These are phyloP conservation scores for Diplodia mutila DNA, from an alignment of 2,329 filamentous ascomycete genomes.

Conservation along the genomic window DNA sequence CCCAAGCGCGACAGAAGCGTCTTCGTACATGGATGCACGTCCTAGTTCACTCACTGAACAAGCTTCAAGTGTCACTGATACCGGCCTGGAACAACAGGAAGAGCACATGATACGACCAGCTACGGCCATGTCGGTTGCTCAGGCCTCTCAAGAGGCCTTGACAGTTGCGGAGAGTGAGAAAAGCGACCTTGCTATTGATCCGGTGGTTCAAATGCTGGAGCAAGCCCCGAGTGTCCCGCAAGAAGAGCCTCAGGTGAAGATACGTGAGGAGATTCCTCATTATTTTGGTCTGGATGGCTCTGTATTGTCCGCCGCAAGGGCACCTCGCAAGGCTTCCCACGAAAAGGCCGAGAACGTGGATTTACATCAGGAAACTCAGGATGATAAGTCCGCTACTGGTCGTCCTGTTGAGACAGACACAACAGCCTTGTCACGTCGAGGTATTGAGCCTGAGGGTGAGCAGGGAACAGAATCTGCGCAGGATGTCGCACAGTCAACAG, in stretches of 20 bases:
- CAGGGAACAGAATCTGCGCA: background rate
- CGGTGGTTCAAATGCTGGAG: background rate
- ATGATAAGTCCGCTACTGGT: background rate
- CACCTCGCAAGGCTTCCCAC: background rate
- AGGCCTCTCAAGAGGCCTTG: background rate
- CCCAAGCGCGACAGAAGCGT: conserved; percentile 33
- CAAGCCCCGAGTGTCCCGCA: background rate
- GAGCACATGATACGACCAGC: conserved; percentile 5
- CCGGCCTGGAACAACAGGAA: background rate
- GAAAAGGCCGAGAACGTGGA: background rate
- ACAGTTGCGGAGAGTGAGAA: background rate
- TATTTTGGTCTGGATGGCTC: conserved; percentile 5
- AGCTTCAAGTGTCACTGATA: background rate
- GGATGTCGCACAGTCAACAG: background rate
- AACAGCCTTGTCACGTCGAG: background rate
- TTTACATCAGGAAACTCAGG: conserved; percentile 1
- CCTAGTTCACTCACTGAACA: background rate
- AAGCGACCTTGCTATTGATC: too few relatives aligned
- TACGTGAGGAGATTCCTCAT: background rate
- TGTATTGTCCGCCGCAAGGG: background rate
- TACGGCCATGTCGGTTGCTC: conserved; percentile 9
- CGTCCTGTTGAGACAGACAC: background rate
- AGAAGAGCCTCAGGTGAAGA: background rate
- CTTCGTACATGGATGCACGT: conserved; percentile 38
- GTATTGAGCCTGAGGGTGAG: background rate